These are phyloP conservation scores for Penicillium herquei DNA, from an alignment of 495 filamentous ascomycete species.

Conservation along the genomic window DNA sequence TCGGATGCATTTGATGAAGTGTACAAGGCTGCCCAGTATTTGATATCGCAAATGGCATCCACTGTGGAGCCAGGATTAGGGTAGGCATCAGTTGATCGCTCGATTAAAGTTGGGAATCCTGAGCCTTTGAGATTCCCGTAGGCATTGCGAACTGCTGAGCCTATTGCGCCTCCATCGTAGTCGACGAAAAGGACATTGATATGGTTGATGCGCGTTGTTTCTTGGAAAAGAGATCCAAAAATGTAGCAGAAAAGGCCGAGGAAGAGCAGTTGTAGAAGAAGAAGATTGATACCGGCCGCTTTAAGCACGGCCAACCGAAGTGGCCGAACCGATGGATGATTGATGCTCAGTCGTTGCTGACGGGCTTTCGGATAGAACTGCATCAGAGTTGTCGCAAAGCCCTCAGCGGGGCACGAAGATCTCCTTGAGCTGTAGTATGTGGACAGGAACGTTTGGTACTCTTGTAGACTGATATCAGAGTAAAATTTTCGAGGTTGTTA, in stretches of 20 bases:
- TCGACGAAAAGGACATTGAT: slow-evolving; percentile 49
- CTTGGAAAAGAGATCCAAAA: neutral
- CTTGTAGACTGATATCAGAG: too few relatives aligned
- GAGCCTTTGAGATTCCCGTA: slow-evolving; percentile 37
- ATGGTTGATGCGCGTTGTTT: neutral
- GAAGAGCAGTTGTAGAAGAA: neutral
- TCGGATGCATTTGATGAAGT: slow-evolving; percentile 34
- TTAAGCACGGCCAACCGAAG: slow-evolving; percentile 1
- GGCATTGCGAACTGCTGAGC: slow-evolving; percentile 37
- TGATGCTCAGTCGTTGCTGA: neutral
- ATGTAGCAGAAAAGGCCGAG: neutral
- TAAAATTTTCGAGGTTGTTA: too few relatives aligned
- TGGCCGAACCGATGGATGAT: neutral
- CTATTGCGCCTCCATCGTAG: slow-evolving; percentile 50
- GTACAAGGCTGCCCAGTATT: slow-evolving; percentile 50
- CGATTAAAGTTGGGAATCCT: slow-evolving; percentile 40
- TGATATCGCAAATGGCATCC: slow-evolving; percentile 38
- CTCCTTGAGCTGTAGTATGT: neutral
- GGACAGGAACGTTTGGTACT: too few relatives aligned
- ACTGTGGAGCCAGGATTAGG: slow-evolving; percentile 21
- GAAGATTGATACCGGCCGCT: neutral
- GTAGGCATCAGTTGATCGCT: slow-evolving; percentile 26
- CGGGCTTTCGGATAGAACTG: neutral
- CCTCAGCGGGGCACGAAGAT: neutral
- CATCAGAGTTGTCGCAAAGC: neutral